Evolutionary conservation across 1,139 yeast genomes (phyloP), one percentile per base, ranked within the genome.

Genomic region (Yamadazyma dendronema): DNA sequence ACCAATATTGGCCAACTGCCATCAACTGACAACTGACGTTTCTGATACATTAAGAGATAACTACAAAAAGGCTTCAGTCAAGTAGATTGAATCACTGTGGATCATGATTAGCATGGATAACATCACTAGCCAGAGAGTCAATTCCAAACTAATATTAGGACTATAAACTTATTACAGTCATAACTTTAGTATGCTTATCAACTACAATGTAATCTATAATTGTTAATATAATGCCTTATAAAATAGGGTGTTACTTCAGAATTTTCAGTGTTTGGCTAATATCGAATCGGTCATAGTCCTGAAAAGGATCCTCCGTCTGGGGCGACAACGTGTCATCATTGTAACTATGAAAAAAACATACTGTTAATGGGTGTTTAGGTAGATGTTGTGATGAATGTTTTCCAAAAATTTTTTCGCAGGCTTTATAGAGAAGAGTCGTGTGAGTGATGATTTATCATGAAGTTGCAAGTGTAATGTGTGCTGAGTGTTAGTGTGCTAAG

Each of bases 241-340:
- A 6, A 24, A n/a, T n/a, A n/a, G n/a, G n/a, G 12, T 8, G 35
- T 45, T 46, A 33, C 29, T 13, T 70, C 77, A 71, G 77, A 69
- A 70, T 70, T 71, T 71, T 71, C 76, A 71, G 76, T 71, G 75
- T 69, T 70, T 69, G 73, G 74, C 72, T 58, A 52, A 51, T 30
- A 67, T 71, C 76, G 76, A 69, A 63, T 71, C 77, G 76, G 75
- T 71, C 76, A 71, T 67, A 48, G 74, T 68, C 76, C 76, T 70
- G 76, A 71, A 67, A 50, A 70, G 75, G 75, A 66, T 56, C 74
- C 75, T 71, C 77, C 75, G 77, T 62, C 59, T 71, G 77, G 77
- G 77, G 77, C 77, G 77, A 71, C 77, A 69, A 49, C 65, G 52
- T 61, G 76, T 71, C 77, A 71, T 71, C 77, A 67, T 39, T 24